Evolutionary conservation across 495 filamentous ascomycete genomes (phyloP).

Genomic region (Penicillium paradoxum): DNA sequence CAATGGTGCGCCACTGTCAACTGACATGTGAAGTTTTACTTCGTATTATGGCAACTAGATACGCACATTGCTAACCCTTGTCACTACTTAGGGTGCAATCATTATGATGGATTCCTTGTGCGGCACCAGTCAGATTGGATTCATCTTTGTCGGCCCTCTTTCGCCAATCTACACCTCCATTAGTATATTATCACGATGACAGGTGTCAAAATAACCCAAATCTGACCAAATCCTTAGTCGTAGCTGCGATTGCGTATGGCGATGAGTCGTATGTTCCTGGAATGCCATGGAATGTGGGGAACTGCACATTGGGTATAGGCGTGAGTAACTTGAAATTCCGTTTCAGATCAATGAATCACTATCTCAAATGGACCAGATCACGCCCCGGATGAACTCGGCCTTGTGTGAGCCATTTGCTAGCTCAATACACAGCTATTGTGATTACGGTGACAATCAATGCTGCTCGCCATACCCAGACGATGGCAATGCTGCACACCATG

Average conservation of each 20-base stretch:
- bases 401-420: slow-evolving; percentile 14
- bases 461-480: slow-evolving; percentile 14
- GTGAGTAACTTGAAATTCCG: slow-evolving; percentile 10
- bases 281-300: slow-evolving; percentile 20
- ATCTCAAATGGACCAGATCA: slow-evolving; percentile 14
- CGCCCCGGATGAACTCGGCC: slow-evolving; percentile 22
- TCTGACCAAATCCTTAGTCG: slow-evolving; percentile 8
- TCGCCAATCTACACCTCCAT: slow-evolving; percentile 15
- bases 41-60: not conserved
- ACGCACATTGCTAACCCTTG: not conserved
- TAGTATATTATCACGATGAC: slow-evolving; percentile 9
- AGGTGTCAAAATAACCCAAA: not conserved
- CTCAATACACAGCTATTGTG: slow-evolving; percentile 23
- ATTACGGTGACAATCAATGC: slow-evolving; percentile 19
- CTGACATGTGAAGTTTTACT: not conserved
- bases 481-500: slow-evolving; percentile 17
- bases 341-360: not conserved
- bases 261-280: slow-evolving; percentile 24
- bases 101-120: slow-evolving; percentile 28
- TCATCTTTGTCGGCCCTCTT: slow-evolving; percentile 13
- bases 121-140: slow-evolving; percentile 23
- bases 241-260: slow-evolving; percentile 23
- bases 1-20: slow-evolving; percentile 10
- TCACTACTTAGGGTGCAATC: slow-evolving; percentile 18
- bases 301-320: slow-evolving; percentile 22